These are phyloP conservation scores for Aschersonia sp. DNA, from an alignment of 2,329 filamentous ascomycete species.

Conservation along the genomic window DNA sequence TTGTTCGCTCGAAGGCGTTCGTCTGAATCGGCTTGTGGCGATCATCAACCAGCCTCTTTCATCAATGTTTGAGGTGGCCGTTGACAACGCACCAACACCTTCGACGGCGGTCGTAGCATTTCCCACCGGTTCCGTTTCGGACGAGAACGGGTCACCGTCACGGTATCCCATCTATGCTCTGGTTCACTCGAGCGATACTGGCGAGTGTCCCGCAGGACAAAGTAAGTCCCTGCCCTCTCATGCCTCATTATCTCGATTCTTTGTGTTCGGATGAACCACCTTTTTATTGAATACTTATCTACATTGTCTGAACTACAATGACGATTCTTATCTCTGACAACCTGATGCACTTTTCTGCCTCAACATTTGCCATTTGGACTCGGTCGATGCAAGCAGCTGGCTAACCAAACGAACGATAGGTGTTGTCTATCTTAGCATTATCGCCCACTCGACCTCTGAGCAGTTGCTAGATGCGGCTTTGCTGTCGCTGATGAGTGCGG, in stretches of 20 bases:
- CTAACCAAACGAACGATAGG: slow-evolving; percentile 19
- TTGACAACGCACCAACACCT: slow-evolving; percentile 63
- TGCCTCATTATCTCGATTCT: slow-evolving; percentile 7
- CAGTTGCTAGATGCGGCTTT: slow-evolving; percentile 24
- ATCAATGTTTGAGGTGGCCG: slow-evolving; percentile 51
- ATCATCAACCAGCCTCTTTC: slow-evolving; percentile 53
- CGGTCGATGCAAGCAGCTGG: background rate
- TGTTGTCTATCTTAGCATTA: slow-evolving; percentile 22
- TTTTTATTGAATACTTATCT: slow-evolving; percentile 85
- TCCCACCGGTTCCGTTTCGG: slow-evolving; percentile 33
- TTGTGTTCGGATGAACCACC: slow-evolving; percentile 67
- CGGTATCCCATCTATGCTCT: slow-evolving; percentile 41
- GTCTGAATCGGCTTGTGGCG: slow-evolving; percentile 46
- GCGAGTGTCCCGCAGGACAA: slow-evolving; percentile 79
- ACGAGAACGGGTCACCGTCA: slow-evolving; percentile 16
- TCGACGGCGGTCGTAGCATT: slow-evolving; percentile 60
- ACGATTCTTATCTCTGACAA: slow-evolving; percentile 80
- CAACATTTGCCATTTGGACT: slow-evolving; percentile 6
- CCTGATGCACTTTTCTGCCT: slow-evolving; percentile 45
- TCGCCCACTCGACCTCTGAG: slow-evolving; percentile 18
- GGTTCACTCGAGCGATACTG: slow-evolving; percentile 77
- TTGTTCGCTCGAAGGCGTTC: slow-evolving; percentile 9
- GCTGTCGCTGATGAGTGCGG: slow-evolving; percentile 21
- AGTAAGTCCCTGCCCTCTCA: slow-evolving; percentile 48
- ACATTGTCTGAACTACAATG: slow-evolving; percentile 97